phyloP scores from a whole-genome alignment of 495 filamentous ascomycete genomes.

The Massariosphaeria phaeospora region DNA sequence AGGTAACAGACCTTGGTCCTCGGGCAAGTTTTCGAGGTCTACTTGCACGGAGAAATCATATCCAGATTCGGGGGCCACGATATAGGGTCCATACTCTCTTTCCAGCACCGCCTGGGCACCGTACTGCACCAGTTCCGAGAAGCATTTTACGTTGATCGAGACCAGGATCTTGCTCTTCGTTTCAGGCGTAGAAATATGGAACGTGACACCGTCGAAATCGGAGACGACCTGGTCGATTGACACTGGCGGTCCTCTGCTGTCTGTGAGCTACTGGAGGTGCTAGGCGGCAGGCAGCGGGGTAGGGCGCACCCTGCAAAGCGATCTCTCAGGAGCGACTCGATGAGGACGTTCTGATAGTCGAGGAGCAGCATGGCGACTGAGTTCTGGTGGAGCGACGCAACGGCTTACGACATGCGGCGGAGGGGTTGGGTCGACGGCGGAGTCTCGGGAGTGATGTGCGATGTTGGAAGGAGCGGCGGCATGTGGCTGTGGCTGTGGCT shows the following conservation, averaged over 20 bases:
- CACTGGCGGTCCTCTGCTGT: slow-evolving; percentile 65
- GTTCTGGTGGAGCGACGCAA: background rate
- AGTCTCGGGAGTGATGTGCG: slow-evolving; percentile 7
- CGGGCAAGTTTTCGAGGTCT: slow-evolving; percentile 81
- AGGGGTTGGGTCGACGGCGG: slow-evolving; percentile 8
- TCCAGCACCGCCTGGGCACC: slow-evolving; percentile 86
- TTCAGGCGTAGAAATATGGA: slow-evolving; percentile 95
- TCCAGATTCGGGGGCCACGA: slow-evolving; percentile 77
- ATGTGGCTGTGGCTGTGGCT: slow-evolving; percentile 8
- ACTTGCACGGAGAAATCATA: slow-evolving; percentile 92
- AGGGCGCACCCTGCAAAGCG: slow-evolving; percentile 76
- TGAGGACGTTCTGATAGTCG: slow-evolving; percentile 97
- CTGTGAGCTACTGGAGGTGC: slow-evolving; percentile 19
- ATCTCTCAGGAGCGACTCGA: slow-evolving; percentile 91
- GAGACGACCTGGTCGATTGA: slow-evolving; percentile 96
- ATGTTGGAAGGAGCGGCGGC: background rate
- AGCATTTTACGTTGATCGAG: slow-evolving; percentile 91
- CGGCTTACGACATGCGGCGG: background rate
- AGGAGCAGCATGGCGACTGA: slow-evolving; percentile 77
- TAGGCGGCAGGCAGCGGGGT: slow-evolving; percentile 19
- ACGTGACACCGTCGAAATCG: slow-evolving; percentile 96
- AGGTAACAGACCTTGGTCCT: slow-evolving; percentile 54
- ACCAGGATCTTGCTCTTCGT: slow-evolving; percentile 87
- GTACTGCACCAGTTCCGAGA: slow-evolving; percentile 82
- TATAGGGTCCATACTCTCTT: slow-evolving; percentile 90